Evolutionary conservation across 1,284 basidiomycete species (phyloP), one percentile per base, ranked within the genome.

Genomic region (Chalciporus sp.): DNA sequence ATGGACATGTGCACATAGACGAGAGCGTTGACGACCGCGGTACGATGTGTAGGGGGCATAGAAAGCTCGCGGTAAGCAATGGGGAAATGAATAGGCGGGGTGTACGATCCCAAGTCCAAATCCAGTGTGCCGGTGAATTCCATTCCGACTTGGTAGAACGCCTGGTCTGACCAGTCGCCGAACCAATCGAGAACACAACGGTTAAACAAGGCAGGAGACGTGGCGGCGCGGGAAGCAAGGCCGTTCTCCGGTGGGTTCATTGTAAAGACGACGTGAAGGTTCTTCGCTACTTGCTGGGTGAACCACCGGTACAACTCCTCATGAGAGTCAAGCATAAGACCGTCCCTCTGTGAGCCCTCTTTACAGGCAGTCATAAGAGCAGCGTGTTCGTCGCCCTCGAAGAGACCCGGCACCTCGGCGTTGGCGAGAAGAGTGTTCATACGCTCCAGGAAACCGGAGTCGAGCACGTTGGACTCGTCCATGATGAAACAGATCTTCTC

Each of bases 401-500:
- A 99, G 12, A 99, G 81, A 70, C 98, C 97, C 0, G 97, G 97
- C 16, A 99, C 96, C 72, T 99, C 97, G n/a, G 96, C 96, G 66
- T 99, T 99, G 39, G 97, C 98, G 12, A 99, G 84, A 4, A 99
- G 84, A 0, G 95, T 99, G 72, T 99, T 99, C 94, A 99, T 98
- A 31, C 97, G 86, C 71, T 99, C 97, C 57, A 99, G 77, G 80
- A 99, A 98, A 52, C 97, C 97, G 6, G 97, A 95, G 70, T 99
- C 96, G 37, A 98, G 87, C 27, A 99, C 95, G 66, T 99, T 99
- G 1, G 94, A 97, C 72, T 99, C 97, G 72, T 99, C 97, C 95
- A 99, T 98, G 73, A 99, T 98, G 81, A 99, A 99, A 70, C 95
- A 98, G 40, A 99, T 91, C 75, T 98, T 98, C 74, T 99, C 97